Evolutionary conservation across 164 flowering plant genomes (phyloP).

Genomic region (Vitis riparia): DNA sequence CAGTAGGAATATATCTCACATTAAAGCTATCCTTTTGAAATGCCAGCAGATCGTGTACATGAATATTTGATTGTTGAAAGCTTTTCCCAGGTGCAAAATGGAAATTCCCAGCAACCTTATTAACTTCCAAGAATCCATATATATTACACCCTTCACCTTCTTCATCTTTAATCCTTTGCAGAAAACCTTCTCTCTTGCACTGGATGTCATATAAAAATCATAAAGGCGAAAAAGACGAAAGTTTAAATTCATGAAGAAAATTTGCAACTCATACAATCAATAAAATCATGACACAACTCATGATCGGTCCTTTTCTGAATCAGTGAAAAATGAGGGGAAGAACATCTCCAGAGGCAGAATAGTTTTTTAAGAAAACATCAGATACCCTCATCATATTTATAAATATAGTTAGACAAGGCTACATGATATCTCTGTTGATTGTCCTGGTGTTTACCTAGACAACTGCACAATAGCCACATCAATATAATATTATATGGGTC

Average conservation of each 20-base stretch:
- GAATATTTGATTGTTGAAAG: slow-evolving; percentile 76
- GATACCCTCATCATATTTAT: too few species aligned
- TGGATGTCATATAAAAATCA: slow-evolving; percentile 17
- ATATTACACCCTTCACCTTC: slow-evolving; percentile 93
- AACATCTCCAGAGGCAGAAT: too few species aligned
- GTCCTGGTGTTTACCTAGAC: too few species aligned
- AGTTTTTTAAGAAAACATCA: too few species aligned
- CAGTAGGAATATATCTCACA: slow-evolving; percentile 36
- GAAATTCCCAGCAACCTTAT: slow-evolving; percentile 89
- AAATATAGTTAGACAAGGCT: too few species aligned
- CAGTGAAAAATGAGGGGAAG: neutral
- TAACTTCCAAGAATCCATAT: slow-evolving; percentile 83
- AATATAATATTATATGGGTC: too few species aligned
- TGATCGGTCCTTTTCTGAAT: neutral
- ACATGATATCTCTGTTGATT: too few species aligned
- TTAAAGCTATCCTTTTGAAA: slow-evolving; percentile 77
- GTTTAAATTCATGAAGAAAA: neutral
- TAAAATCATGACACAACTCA: neutral
- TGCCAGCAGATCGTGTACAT: slow-evolving; percentile 70
- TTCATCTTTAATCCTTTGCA: slow-evolving; percentile 79
- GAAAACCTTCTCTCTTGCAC: slow-evolving; percentile 92
- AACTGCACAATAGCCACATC: too few species aligned
- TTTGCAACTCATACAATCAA: neutral
- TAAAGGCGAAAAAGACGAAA: slow-evolving; percentile 3
- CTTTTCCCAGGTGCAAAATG: slow-evolving; percentile 95